Evolutionary conservation across 176 grass and related monocot species (phyloP), one percentile per base, ranked within the genome.

Genomic region (Otatea glauca): DNA sequence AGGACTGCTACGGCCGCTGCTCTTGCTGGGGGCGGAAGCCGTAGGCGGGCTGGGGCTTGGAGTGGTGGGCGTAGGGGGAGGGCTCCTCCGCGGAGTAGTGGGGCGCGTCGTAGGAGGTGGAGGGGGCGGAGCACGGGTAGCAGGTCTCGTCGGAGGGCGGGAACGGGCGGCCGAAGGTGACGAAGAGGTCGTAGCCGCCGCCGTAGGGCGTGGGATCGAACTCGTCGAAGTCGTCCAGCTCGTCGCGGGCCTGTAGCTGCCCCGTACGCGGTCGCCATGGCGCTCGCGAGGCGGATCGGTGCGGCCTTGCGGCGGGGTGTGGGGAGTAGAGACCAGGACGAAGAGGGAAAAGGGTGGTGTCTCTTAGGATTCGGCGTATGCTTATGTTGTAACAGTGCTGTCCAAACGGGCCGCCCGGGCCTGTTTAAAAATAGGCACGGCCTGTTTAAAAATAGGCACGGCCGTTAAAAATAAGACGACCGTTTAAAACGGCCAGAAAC

Each of bases 141-240:
- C 96, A 98, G 68, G 75, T 98, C 51, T 98, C 96, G 41, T 98
- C 96, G 68, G 91, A 93, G 59, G 92, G 91, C 45, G 83, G 89
- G 42, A 98, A 83, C 76, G 96, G 85, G 38, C 87, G 91, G 83
- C 96, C 96, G 83, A 75, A 98, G 80, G 91, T 89, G 83, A 89
- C 72, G 47, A 60, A 50, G 55, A 95, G 66, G 73, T 98, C 91
- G 87, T 97, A 97, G 9, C 95, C 92, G 9, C 95, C 95, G 79
- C 95, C 95, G 83, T 98, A 98, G 25, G 96, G 96, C 32, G 93
- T 95, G 68, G 92, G 83, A 74, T 98, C 96, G 87, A 86, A 97
- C 65, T 94, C 89, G 55, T 91, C 95, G 76, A 93, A 98, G 77
- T 88, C 96, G 77, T 98, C 91, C 44, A 77, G 56, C 37, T 95